Evolutionary conservation across 345 rosid genomes (phyloP).

Genomic region (Eutrema japonicum): DNA sequence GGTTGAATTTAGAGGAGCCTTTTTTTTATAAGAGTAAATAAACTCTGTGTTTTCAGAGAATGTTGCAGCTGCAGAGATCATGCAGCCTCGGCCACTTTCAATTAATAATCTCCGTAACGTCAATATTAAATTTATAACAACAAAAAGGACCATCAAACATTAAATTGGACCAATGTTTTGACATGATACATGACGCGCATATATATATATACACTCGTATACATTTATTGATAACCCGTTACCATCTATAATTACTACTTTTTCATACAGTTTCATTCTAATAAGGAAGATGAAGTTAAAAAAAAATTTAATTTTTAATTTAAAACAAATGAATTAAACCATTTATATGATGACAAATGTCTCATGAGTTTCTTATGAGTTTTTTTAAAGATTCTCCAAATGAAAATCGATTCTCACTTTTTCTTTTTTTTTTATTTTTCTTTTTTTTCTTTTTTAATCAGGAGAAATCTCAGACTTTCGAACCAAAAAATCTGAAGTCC

Average conservation of each 20-base stretch:
- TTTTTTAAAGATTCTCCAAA: no score
- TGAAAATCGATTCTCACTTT: no score
- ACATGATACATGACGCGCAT: slow-evolving; percentile 28
- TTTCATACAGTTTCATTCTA: no score
- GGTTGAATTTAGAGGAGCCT: not conserved
- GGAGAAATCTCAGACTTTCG: no score
- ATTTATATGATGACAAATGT: no score
- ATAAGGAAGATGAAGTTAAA: no score
- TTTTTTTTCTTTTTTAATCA: no score
- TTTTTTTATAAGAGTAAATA: not conserved
- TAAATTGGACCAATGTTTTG: slow-evolving; percentile 21
- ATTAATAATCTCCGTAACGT: slow-evolving; percentile 27
- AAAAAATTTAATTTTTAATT: no score
- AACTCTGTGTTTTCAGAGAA: slow-evolving; percentile 28
- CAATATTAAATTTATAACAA: slow-evolving; percentile 17
- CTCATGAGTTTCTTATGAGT: no score
- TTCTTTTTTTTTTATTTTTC: no score
- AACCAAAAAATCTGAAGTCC: no score
- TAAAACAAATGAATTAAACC: no score
- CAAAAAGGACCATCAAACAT: slow-evolving; percentile 19
- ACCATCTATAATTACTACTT: slow-evolving; percentile 20
- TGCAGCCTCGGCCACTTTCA: slow-evolving; percentile 27
- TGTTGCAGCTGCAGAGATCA: slow-evolving; percentile 28
- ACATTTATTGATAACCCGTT: slow-evolving; percentile 20
- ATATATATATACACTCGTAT: slow-evolving; percentile 16